phyloP scores from a whole-genome alignment of 768 basidiomycete genomes.

The Mycena venus region DNA sequence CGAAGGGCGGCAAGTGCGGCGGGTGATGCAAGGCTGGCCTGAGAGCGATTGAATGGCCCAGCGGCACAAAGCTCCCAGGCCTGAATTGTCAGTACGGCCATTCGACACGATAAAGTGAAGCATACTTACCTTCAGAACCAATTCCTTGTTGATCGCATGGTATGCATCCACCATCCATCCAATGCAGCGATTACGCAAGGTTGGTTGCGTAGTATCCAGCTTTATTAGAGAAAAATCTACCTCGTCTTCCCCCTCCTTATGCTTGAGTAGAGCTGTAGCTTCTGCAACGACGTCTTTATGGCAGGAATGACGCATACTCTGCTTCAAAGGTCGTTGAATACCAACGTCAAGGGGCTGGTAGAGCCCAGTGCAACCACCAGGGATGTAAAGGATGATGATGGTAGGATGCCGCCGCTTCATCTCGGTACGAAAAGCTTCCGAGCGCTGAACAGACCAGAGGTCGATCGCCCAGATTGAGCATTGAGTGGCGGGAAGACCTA shows the following conservation, averaged over 20 bases:
- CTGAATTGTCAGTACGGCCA: constrained; percentile 21
- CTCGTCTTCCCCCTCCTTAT: neutral
- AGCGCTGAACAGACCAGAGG: constrained; percentile 53
- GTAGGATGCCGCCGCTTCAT: constrained; percentile 45
- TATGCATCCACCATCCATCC: constrained; percentile 45
- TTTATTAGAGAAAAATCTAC: constrained; percentile 7
- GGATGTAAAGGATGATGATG: constrained; percentile 47
- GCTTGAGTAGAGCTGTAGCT: constrained; percentile 30
- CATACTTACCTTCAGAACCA: constrained; percentile 44
- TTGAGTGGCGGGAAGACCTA: constrained; percentile 37
- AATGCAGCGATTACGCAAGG: constrained; percentile 40
- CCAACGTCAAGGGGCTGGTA: constrained; percentile 48
- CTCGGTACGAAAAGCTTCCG: constrained; percentile 49
- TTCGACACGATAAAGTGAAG: neutral
- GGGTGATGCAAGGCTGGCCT: constrained; percentile 35
- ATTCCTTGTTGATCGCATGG: constrained; percentile 36
- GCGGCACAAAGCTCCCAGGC: constrained; percentile 38
- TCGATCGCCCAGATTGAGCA: constrained; percentile 48
- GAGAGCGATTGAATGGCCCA: constrained; percentile 41
- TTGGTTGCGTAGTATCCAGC: constrained; percentile 38
- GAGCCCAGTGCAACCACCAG: constrained; percentile 48
- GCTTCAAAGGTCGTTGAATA: constrained; percentile 47
- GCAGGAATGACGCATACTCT: constrained; percentile 30
- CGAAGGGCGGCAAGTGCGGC: constrained; percentile 28
- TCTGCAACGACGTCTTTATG: constrained; percentile 46